A percentile compares a stretch with the other conserved stretches of the same genome.
These are phyloP conservation scores for Populus deltoides DNA, from an alignment of 345 rosid species.

Conservation along the genomic window DNA sequence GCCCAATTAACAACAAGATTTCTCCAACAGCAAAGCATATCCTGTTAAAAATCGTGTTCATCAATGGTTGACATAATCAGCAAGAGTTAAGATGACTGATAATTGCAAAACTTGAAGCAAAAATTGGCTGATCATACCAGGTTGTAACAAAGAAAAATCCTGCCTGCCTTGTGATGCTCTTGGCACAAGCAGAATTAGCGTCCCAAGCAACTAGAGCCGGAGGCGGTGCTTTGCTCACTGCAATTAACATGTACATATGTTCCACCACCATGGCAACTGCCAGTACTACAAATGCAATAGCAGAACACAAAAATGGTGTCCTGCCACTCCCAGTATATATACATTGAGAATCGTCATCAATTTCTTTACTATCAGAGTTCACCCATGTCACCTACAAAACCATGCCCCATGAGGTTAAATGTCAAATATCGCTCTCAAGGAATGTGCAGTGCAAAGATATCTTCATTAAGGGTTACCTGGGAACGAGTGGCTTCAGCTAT, in stretches of 20 bases:
- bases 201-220: conserved; percentile 48
- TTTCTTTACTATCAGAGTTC: conserved; percentile 13
- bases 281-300: conserved; percentile 55
- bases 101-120: not conserved
- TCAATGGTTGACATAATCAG: not conserved
- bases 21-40: conserved; percentile 73
- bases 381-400: conserved; percentile 56
- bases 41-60: conserved; percentile 34
- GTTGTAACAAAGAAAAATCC: conserved; percentile 73
- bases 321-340: conserved; percentile 69
- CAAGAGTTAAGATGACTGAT: not conserved
- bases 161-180: conserved; percentile 59
- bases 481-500: conserved; percentile 88
- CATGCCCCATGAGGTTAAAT: not conserved
- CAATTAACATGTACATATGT: conserved; percentile 61
- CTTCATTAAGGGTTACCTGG: conserved; percentile 38
- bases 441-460: not conserved
- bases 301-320: conserved; percentile 61
- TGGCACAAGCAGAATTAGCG: conserved; percentile 36
- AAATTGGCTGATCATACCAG: conserved; percentile 44
- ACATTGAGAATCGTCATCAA: conserved; percentile 40
- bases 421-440: not conserved
- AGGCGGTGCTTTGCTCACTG: conserved; percentile 61
- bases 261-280: conserved; percentile 68
- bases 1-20: conserved; percentile 63